Evolutionary conservation across 1,284 basidiomycete species (phyloP), one percentile per base, ranked within the genome.

Genomic region (Microstroma glucosiphilum): DNA sequence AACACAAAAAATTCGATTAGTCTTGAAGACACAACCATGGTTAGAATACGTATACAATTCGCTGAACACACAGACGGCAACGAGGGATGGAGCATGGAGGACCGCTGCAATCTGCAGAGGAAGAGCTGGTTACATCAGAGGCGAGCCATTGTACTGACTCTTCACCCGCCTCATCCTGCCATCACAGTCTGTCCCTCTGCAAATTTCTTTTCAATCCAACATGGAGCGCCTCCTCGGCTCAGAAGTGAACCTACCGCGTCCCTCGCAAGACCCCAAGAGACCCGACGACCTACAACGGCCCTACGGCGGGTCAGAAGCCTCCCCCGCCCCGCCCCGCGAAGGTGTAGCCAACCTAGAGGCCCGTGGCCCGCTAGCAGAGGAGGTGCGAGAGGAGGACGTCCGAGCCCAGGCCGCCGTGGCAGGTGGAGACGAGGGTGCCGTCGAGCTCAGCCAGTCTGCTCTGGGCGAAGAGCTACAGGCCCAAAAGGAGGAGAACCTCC

Each of bases 11-110:
- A 42, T 57, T 58, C 60, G 60, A 62, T 61, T 61, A 61, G 60
- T 61, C 60, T 61, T 61, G 60, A 61, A 61, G 60, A 61, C 60
- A 2, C 21, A 17, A 42, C 12, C 56, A 26, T 61, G 60, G 60
- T 61, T 61, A 61, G 40, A 55, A 61, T 43, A 37, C 30, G 30
- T 37, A 37, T 37, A 37, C 30, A 37, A 37, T 37, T 37, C 30
- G 30, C 30, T 37, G 30, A 37, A 37, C 9, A 37, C 9, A 37
- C 4, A 9, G 30, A 37, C 30, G 9, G 30, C 30, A 37, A 37
- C 4, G 9, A 37, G 9, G 30, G 30, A 9, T 37, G 4, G 30
- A 37, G 9, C 3, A 37, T 3, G 9, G 9, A 9, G 30, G 4
- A 37, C 9, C 9, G 30, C 30, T 37, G 30, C 23, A 25, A 61